phyloP scores from a whole-genome alignment of 1,284 basidiomycete genomes.

The Tilletia indica region DNA sequence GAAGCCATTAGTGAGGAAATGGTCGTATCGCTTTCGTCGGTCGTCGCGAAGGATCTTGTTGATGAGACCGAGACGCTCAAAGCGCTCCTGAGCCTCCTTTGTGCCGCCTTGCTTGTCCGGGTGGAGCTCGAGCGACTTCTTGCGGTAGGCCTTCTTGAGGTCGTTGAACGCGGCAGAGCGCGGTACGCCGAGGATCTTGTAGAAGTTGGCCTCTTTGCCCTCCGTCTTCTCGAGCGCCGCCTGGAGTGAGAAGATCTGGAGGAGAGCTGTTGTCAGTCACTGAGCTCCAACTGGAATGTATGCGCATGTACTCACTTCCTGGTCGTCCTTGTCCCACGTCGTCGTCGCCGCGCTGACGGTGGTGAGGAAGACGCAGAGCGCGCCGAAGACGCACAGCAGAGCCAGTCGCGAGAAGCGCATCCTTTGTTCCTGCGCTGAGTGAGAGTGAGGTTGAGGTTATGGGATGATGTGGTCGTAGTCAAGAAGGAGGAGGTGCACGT shows the following conservation, averaged over 20 bases:
- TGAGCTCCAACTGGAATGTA: background rate
- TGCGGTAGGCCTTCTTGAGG: conserved; percentile 51
- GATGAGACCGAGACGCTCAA: conserved; percentile 50
- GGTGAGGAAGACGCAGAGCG: conserved; percentile 23
- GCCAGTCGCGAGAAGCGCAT: conserved; percentile 18
- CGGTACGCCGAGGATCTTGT: conserved; percentile 43
- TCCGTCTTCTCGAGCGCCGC: conserved; percentile 40
- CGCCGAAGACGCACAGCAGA: conserved; percentile 21
- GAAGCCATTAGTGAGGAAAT: conserved; percentile 51
- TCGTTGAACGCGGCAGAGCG: conserved; percentile 29
- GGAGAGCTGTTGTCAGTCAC: background rate
- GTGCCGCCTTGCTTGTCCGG: conserved; percentile 46
- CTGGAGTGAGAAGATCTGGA: conserved; percentile 53
- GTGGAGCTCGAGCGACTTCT: conserved; percentile 48
- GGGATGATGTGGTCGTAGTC: background rate
- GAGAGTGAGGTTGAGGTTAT: background rate
- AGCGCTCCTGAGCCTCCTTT: conserved; percentile 39
- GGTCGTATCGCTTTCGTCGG: conserved; percentile 52
- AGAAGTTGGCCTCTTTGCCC: conserved; percentile 46
- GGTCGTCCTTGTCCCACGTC: conserved; percentile 46
- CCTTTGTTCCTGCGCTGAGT: background rate
- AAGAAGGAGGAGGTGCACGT: no score
- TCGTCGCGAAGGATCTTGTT: conserved; percentile 53
- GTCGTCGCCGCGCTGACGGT: conserved; percentile 23
- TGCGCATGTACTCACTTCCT: conserved; percentile 32